These are phyloP conservation scores for Trichoderma harzianum DNA, from an alignment of 2,329 filamentous ascomycete species.

Conservation along the genomic window DNA sequence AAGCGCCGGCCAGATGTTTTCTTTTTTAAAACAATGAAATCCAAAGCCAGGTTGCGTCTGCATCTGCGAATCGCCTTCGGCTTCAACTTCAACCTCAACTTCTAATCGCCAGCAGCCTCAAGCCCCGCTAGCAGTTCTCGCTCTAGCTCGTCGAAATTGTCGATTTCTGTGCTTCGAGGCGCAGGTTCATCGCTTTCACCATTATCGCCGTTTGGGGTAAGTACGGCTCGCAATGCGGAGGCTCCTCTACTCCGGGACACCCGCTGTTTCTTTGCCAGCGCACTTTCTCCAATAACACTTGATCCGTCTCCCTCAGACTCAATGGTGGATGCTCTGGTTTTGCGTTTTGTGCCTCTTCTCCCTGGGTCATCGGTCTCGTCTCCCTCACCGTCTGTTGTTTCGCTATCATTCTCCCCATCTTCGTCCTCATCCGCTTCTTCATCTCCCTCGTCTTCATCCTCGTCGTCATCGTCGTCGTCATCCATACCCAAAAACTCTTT, in stretches of 20 bases:
- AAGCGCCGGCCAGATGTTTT: conserved; percentile 8
- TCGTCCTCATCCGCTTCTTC: conserved; percentile 19
- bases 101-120: conserved; percentile 38
- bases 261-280: conserved; percentile 50
- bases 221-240: conserved; percentile 46
- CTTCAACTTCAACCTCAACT: conserved; percentile 30
- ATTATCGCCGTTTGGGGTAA: conserved; percentile 38
- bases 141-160: conserved; percentile 54
- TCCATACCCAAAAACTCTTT: conserved; percentile 66
- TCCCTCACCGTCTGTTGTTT: conserved; percentile 30
- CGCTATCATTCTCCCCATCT: conserved; percentile 19
- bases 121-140: conserved; percentile 61
- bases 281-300: conserved; percentile 35
- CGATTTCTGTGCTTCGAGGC: conserved; percentile 13
- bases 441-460: conserved; percentile 26
- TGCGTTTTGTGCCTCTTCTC: conserved; percentile 34
- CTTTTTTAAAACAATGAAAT: background rate
- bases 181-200: conserved; percentile 19
- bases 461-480: conserved; percentile 48
- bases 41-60: background rate
- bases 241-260: conserved; percentile 43
- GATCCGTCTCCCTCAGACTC: conserved; percentile 34
- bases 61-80: background rate
- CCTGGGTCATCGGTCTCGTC: conserved; percentile 27
- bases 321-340: conserved; percentile 29